phyloP scores from a whole-genome alignment of 2,329 filamentous ascomycete species.

The Monosporascus sp. region DNA sequence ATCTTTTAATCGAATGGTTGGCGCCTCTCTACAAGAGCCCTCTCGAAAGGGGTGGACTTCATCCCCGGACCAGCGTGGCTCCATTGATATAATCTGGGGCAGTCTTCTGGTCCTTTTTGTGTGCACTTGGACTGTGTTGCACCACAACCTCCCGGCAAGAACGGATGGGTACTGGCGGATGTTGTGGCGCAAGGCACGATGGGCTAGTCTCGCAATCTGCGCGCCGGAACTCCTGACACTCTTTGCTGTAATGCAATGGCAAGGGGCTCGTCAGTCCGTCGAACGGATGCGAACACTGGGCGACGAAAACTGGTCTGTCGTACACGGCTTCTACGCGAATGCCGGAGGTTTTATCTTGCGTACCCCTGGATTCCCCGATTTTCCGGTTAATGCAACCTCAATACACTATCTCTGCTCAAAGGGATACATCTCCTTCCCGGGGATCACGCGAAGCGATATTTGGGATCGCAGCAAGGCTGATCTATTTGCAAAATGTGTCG shows the following conservation, averaged over 20 bases:
- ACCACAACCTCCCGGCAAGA: slow-evolving; percentile 2
- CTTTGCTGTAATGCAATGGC: slow-evolving; percentile 1
- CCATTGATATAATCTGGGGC: slow-evolving; percentile 4
- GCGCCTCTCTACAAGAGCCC: no score
- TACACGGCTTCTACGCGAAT: slow-evolving; percentile 8
- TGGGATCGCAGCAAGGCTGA: no score
- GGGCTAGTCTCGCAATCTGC: slow-evolving; percentile 1
- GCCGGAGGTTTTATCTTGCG: neutral
- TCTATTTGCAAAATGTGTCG: no score
- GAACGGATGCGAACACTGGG: neutral
- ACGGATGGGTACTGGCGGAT: neutral
- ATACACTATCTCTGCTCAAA: no score
- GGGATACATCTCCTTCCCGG: no score
- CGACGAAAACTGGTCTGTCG: slow-evolving; percentile 1
- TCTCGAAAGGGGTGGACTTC: neutral
- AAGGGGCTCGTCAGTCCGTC: neutral
- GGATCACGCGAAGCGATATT: neutral
- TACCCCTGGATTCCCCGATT: no score
- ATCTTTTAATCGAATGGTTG: no score
- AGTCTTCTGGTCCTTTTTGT: slow-evolving; percentile 3
- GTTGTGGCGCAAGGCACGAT: neutral
- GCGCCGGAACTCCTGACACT: slow-evolving; percentile 1
- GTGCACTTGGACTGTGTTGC: slow-evolving; percentile 2
- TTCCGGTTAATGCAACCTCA: no score
- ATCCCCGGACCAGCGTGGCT: neutral